phyloP scores from a whole-genome alignment of 352 stramenopile genomes.

The Poterioochromonas sp. region DNA sequence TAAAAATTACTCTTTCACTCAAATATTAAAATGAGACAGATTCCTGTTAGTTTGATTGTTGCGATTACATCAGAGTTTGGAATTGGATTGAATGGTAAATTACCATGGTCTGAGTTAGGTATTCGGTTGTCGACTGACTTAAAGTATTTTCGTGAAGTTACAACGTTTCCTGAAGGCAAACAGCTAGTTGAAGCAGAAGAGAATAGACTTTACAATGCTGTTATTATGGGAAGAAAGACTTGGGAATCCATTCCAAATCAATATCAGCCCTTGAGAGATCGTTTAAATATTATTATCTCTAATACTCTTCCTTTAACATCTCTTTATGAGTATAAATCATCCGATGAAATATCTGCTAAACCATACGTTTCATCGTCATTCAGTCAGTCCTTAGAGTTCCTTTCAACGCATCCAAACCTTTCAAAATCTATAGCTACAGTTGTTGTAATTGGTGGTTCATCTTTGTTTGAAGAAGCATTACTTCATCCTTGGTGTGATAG shows the following conservation, averaged over 20 bases:
- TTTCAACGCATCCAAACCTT: conserved; percentile 55
- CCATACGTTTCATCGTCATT: conserved; percentile 74
- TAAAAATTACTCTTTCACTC: too few species aligned
- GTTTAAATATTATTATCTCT: conserved; percentile 93
- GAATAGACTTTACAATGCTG: conserved; percentile 74
- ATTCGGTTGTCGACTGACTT: too few species aligned
- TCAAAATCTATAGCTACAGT: conserved; percentile 75
- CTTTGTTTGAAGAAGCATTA: conserved; percentile 87
- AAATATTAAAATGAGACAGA: too few species aligned
- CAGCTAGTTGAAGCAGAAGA: conserved; percentile 33
- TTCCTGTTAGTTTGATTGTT: too few species aligned
- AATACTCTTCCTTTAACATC: conserved; percentile 61
- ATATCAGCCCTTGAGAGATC: conserved; percentile 82
- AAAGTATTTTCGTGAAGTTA: too few species aligned
- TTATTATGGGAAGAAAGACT: conserved; percentile 99
- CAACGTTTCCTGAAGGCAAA: too few species aligned
- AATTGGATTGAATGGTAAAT: conserved; percentile 50
- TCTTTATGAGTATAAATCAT: too few species aligned
- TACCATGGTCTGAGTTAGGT: too few species aligned
- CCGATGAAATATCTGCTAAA: too few species aligned
- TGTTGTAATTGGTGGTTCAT: conserved; percentile 91
- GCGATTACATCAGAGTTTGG: background rate
- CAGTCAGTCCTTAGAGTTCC: conserved; percentile 73
- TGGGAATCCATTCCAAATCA: conserved; percentile 94
- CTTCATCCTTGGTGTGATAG: conserved; percentile 60